A percentile compares a stretch with the other conserved stretches of the same genome.
Conservation (phyloP, 208 protist species). For the Trypanosoma boissoni region DNA sequence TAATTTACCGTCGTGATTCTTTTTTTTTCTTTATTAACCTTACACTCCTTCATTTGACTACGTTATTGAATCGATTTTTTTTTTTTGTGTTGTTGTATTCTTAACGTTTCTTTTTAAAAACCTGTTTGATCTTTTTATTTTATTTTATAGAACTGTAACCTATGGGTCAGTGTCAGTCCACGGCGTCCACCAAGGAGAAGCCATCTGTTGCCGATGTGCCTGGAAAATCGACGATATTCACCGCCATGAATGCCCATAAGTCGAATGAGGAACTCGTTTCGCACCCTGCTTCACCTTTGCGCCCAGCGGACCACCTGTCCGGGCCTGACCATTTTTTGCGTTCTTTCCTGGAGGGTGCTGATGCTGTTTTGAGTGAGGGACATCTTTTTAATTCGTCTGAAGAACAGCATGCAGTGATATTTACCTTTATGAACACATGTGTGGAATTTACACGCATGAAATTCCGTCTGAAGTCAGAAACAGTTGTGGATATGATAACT, state of each 20-base stretch:
- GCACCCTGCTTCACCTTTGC: not conserved
- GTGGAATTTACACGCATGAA: constrained; percentile 76
- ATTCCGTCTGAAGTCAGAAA: constrained; percentile 74
- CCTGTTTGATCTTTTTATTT: constrained; percentile 20
- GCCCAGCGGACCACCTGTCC: constrained; percentile 14
- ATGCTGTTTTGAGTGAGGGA: constrained; percentile 42
- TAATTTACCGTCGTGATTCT: too few species aligned
- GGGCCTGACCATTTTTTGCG: constrained; percentile 50
- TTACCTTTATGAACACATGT: constrained; percentile 83
- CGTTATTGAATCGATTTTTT: too few species aligned
- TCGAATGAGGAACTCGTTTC: not conserved
- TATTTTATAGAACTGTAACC: constrained; percentile 49
- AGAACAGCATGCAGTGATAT: constrained; percentile 47
- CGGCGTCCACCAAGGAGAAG: constrained; percentile 2
- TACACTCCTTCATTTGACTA: constrained; percentile 14
- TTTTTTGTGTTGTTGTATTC: not conserved
- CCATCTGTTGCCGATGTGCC: not conserved
- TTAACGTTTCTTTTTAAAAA: constrained; percentile 16
- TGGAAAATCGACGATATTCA: not conserved
- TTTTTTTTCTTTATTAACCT: constrained; percentile 10
- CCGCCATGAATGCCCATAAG: not conserved
- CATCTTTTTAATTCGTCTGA: constrained; percentile 37
- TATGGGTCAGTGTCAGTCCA: constrained; percentile 23
- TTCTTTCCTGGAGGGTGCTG: constrained; percentile 56
- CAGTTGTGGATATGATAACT: constrained; percentile 33